Base-by-base conservation (phyloP, 106 monocot genomes). In the Dioscorea zingiberensis region DNA sequence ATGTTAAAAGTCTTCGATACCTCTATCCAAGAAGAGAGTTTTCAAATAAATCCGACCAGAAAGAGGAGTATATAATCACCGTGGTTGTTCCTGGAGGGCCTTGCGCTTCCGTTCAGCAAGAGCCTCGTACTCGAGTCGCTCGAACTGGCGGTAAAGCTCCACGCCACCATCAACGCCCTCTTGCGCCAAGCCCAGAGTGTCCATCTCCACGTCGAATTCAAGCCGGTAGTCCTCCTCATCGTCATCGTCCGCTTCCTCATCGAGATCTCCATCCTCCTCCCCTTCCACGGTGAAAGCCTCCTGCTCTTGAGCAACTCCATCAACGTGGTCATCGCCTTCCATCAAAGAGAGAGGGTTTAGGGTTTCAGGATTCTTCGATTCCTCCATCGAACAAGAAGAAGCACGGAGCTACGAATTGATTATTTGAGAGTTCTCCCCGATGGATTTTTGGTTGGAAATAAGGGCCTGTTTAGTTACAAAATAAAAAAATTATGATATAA, bases 101-200 rank as follows among this genome's bases (percentile, higher is more conserved):
- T 86, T 89, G 25, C 94, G 89, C 74, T 90, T 94, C 63, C 77
- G 78, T 68, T 86, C 77, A 5, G 86, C 86, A 48, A 86, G 78
- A 38, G 78, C 81, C 69, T 94, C 84, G 67, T 84, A 82, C 64
- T 90, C 87, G 12, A 90, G 79, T 28, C 80, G 78, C 69, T 81
- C 67, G 25, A 85, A 74, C 29, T 74, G 85, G 25, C 65, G 80
- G 77, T 76, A 86, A 60, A 78, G 70, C 66, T 84, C 79, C 23
- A 72, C 79, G 18, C 32, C 22, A 13, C 45, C 44, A 44, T 17
- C 38, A 44, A 28, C 60, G 60, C 27, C 12, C 28, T 19, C 27
- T 25, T 61, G 60, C 27, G 30, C 63, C 30, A 63, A 38, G 44
- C 45, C 63, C 12, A 63, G 44, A 14, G 63, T 44, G 45, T 63